A percentile compares a stretch with the other conserved stretches of the same genome.
phyloP scores from a whole-genome alignment of 2,329 filamentous ascomycete genomes.

The Alternaria postmessia region DNA sequence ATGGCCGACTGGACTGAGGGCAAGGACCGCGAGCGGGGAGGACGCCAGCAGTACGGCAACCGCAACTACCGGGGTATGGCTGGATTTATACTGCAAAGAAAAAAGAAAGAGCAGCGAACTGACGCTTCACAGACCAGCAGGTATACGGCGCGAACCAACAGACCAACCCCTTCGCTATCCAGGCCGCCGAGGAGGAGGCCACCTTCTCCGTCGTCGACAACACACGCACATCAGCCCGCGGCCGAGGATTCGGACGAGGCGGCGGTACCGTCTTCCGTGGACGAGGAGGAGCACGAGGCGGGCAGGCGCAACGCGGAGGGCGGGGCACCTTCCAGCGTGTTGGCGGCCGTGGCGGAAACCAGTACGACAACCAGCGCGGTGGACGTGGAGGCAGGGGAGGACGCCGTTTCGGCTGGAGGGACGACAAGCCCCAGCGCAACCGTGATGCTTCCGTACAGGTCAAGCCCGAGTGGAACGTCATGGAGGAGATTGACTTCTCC shows the following conservation, averaged over 20 bases:
- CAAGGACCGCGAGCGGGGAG: conserved; percentile 80
- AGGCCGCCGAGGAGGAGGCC: conserved; percentile 92
- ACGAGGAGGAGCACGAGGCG: conserved; percentile 75
- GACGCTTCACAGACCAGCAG: conserved; percentile 76
- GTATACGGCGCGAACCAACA: conserved; percentile 91
- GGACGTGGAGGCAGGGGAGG: conserved; percentile 76
- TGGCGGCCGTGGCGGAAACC: conserved; percentile 70
- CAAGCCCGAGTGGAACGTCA: conserved; percentile 91
- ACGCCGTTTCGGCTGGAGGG: conserved; percentile 96
- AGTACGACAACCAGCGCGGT: conserved; percentile 73
- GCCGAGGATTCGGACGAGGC: conserved; percentile 80
- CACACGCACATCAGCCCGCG: conserved; percentile 83
- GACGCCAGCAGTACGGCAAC: conserved; percentile 83
- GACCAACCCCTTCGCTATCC: conserved; percentile 81
- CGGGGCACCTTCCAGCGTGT: conserved; percentile 78
- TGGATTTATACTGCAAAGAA: neutral
- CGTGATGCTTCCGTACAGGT: conserved; percentile 96
- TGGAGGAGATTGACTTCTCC: conserved; percentile 99
- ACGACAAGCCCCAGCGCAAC: conserved; percentile 97
- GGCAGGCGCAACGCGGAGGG: conserved; percentile 74
- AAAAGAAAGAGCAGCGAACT: conserved; percentile 9
- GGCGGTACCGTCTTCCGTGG: conserved; percentile 89
- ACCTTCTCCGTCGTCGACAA: conserved; percentile 99
- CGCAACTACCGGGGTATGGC: conserved; percentile 84
- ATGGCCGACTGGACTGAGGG: conserved; percentile 99